Percentiles rank a stretch among this genome's conserved stretches.
Evolutionary conservation across 257 asterid species (phyloP).

Genomic region (Fraxinus excelsior): DNA sequence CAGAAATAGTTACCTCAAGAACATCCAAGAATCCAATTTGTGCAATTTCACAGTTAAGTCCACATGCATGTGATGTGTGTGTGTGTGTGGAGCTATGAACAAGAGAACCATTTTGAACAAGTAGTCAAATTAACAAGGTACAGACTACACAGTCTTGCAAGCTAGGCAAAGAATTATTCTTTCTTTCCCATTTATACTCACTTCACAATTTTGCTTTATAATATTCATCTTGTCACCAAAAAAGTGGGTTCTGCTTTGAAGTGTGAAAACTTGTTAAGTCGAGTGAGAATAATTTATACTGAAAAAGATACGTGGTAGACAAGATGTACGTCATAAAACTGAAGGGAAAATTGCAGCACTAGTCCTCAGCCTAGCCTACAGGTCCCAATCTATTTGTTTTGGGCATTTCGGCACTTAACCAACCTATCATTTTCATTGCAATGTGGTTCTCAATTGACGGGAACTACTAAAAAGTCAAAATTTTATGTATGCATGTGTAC

Average conservation of each 20-base stretch:
- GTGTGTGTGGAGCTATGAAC: too few species aligned
- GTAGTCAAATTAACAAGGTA: neutral
- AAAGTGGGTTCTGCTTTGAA: constrained; percentile 23
- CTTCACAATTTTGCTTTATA: constrained; percentile 19
- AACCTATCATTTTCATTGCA: too few species aligned
- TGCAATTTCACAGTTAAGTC: constrained; percentile 14
- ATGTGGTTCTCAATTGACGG: too few species aligned
- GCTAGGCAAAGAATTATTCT: constrained; percentile 66
- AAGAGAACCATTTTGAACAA: neutral
- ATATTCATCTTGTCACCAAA: neutral
- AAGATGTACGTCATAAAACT: neutral
- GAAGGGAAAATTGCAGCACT: too few species aligned
- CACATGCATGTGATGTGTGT: constrained; percentile 10
- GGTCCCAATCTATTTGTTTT: too few species aligned
- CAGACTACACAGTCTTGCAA: constrained; percentile 43
- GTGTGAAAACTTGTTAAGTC: neutral
- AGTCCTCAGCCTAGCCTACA: too few species aligned
- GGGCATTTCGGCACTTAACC: too few species aligned
- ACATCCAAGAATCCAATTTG: constrained; percentile 8
- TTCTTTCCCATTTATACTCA: constrained; percentile 22
- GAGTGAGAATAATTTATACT: neutral
- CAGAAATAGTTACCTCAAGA: neutral
- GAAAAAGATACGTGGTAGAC: neutral
- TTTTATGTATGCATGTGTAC: too few species aligned
- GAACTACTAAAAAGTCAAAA: too few species aligned